phyloP scores from a whole-genome alignment of 192 early-diverging fungal genomes.

The Mycoemilia scoparia region DNA sequence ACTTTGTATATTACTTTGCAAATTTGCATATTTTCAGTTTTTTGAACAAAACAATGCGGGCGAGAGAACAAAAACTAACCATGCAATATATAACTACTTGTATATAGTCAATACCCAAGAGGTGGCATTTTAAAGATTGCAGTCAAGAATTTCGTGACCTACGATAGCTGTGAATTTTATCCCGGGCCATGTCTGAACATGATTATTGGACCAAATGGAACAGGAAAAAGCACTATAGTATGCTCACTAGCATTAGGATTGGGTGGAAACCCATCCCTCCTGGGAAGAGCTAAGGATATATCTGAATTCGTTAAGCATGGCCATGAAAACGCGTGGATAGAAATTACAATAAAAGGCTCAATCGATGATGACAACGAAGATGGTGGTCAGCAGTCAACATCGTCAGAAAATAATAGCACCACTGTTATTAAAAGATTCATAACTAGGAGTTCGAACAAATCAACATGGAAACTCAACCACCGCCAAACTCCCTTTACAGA shows the following conservation, averaged over 20 bases:
- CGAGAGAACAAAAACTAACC: too few species aligned
- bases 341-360: conserved; percentile 61
- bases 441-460: conserved; percentile 40
- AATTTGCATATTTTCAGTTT: too few species aligned
- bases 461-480: conserved; percentile 68
- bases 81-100: too few species aligned
- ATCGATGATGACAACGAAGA: conserved; percentile 14
- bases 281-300: conserved; percentile 77
- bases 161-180: conserved; percentile 59
- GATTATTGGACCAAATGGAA: conserved; percentile 94
- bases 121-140: conserved; percentile 61
- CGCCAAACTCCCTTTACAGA: conserved; percentile 37
- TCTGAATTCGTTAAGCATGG: conserved; percentile 89
- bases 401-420: neutral
- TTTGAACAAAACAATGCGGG: too few species aligned
- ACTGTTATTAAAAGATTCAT: conserved; percentile 40
- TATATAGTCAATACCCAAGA: too few species aligned
- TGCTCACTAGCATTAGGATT: conserved; percentile 92
- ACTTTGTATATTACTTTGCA: too few species aligned
- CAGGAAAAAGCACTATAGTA: conserved; percentile 89
- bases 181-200: conserved; percentile 95
- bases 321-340: conserved; percentile 54
- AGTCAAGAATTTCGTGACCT: conserved; percentile 90
- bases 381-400: too few species aligned
- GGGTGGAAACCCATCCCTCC: conserved; percentile 50